Conservation (phyloP, 805 yeast species). For the Saccharomyces eubayanus region DNA sequence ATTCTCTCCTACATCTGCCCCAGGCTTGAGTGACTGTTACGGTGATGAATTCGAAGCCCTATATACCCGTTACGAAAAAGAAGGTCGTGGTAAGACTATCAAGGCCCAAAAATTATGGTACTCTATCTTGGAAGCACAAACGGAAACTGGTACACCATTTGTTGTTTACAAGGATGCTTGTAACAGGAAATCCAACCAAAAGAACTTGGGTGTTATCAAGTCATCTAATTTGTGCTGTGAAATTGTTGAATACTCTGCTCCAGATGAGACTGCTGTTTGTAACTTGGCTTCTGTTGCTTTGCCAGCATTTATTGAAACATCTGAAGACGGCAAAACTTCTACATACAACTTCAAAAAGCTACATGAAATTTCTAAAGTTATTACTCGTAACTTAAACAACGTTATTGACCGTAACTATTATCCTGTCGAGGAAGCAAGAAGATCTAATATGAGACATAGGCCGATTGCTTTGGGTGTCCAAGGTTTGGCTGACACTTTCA, state of each 20-base stretch:
- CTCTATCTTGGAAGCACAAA: conserved; percentile 79
- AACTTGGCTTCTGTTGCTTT: conserved; percentile 84
- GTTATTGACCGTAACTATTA: conserved; percentile 77
- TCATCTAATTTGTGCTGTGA: conserved; percentile 92
- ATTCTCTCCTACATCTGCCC: conserved; percentile 81
- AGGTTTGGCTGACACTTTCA: conserved; percentile 88
- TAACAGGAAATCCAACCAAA: conserved; percentile 77
- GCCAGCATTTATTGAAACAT: conserved; percentile 57
- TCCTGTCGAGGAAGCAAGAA: conserved; percentile 67
- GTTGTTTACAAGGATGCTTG: conserved; percentile 88
- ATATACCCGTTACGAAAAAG: conserved; percentile 61
- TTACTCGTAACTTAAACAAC: conserved; percentile 67
- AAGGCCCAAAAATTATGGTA: conserved; percentile 87
- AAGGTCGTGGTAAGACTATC: conserved; percentile 51
- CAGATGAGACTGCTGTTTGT: conserved; percentile 89
- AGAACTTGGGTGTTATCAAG: conserved; percentile 83
- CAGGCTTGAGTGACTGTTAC: conserved; percentile 70
- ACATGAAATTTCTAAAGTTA: conserved; percentile 67
- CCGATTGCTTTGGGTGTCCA: conserved; percentile 95
- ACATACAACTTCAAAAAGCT: conserved; percentile 62
- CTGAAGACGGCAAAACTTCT: conserved; percentile 35
- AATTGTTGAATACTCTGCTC: conserved; percentile 80
- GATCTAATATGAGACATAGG: conserved; percentile 69
- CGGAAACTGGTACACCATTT: conserved; percentile 93
- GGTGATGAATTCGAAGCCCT: conserved; percentile 73